Evolutionary conservation across 257 asterid genomes (phyloP).

Genomic region (Primulina tabacum): DNA sequence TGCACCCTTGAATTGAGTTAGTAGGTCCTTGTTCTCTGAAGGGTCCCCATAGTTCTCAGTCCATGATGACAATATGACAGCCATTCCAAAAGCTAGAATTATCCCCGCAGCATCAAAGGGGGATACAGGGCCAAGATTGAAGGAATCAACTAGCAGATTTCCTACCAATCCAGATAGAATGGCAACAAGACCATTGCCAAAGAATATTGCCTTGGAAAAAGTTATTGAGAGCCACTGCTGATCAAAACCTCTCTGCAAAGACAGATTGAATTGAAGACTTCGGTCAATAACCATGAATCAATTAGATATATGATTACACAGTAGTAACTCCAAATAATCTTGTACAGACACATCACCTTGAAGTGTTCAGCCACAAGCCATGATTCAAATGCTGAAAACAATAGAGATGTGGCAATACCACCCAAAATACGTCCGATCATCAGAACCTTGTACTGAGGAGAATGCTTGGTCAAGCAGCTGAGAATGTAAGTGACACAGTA

Average conservation of each 20-base stretch:
- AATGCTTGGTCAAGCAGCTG: conserved; percentile 93
- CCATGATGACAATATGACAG: conserved; percentile 84
- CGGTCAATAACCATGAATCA: not conserved
- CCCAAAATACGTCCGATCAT: conserved; percentile 93
- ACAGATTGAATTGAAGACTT: conserved; percentile 9
- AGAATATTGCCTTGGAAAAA: conserved; percentile 91
- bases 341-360: conserved; percentile 50
- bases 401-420: conserved; percentile 91
- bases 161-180: conserved; percentile 82
- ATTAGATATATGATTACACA: not conserved
- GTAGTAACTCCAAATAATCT: not conserved
- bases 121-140: conserved; percentile 86
- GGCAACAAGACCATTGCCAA: conserved; percentile 94
- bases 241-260: conserved; percentile 90
- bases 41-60: conserved; percentile 81
- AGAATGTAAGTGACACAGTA: conserved; percentile 83
- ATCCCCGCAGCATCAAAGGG: conserved; percentile 92
- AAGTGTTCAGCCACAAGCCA: conserved; percentile 97
- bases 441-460: conserved; percentile 82
- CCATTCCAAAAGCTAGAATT: conserved; percentile 89
- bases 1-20: conserved; percentile 83
- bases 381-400: conserved; percentile 88
- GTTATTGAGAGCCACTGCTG: conserved; percentile 95
- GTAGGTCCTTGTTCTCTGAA: conserved; percentile 84
- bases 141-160: conserved; percentile 70